Evolutionary conservation across 169 alveolate genomes (phyloP), one percentile per base, ranked within the genome.

Genomic region (Eimeria necatrix): DNA sequence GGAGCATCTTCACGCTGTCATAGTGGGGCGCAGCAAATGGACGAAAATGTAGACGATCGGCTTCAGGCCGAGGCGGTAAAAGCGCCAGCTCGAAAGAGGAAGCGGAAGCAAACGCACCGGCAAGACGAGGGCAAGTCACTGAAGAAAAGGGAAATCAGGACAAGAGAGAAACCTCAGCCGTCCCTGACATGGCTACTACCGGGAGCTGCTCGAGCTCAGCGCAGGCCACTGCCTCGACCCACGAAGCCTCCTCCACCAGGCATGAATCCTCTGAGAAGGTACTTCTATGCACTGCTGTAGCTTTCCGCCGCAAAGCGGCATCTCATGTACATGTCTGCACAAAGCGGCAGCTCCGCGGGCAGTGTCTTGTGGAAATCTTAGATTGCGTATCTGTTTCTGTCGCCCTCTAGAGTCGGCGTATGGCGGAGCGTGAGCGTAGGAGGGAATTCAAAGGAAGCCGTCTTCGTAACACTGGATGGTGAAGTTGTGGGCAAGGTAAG

Each of bases 101-200:
- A 61, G 46, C 78, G 60, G 53, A 22, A 53, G 24, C 22, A 3
- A 81, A 52, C 26, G 14, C 90, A 52, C 12, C 26, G 46, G 14
- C 73, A 60, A 20, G 49, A 20, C 20, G 81, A n/a, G 60, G 59
- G 81, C 48, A 85, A 26, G 93, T 26, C 26, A 24, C 4, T 9
- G 61, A 76, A 8, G 61, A 85, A 60, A 20, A 60, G 22, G 52
- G 20, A 46, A 48, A 6, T 1, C 10, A 3, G 16, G 5, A 24
- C 46, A 3, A 59, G 16, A 5, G 48, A 20, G 56, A 32, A 61
- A 41, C 12, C 46, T 26, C 93, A 61, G 46, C 93, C 93, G 14
- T 85, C 93, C 32, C 81, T 85, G 93, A 60, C 93, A 85, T 85
- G 93, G 93, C 93, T 85, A 41, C 93, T 85, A 60, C 93, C 93